Base-by-base conservation (phyloP, 2,329 filamentous ascomycete species). In the Microdochium bolleyi region DNA sequence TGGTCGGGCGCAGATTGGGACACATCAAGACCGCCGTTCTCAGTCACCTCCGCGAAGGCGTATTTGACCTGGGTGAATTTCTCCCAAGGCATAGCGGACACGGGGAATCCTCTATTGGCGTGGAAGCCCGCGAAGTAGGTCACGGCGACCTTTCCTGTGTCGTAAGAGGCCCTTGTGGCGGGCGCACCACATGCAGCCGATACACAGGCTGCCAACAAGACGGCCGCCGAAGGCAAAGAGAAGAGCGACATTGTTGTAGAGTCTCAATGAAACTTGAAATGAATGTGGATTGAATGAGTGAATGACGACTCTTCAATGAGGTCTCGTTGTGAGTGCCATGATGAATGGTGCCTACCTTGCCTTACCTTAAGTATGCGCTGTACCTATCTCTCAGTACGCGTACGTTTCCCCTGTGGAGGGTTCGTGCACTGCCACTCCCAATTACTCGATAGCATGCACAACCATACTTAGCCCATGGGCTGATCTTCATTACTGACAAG, bases 121-220 rank as follows among this genome's bases (percentile, higher is more conserved):
- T 59, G 57, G 50, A 54, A 56, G 21, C 57, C 57, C 34, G 56
- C 56, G n/a, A 59, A 59, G 32, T 57, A 59, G 2, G 50, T 51
- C 27, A 44, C 48, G 3, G 46, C 27, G 14, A 52, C 46, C 30
- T 34, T 34, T 34, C 30, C 30, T 34, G 30, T 34, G 30, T 16
- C 16, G 30, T 34, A 34, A 34, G 30, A 34, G 30, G 9, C 30
- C 30, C 30, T 34, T 16, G 30, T 16, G 30, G 30, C 16, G 30
- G 30, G 30, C 30, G 30, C 30, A 34, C 30, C 30, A 16, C 30
- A 34, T 9, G 16, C 30, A 34, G 30, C 30, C 30, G 30, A 34
- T 16, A 34, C 30, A 16, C 30, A 34, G 30, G 30, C 30, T 9
- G 30, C 30, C 30, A 34, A 16, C 30, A 34, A 16, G 30, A 34